phyloP scores from a whole-genome alignment of 1,284 basidiomycete species.

The Cutaneotrichosporon spelunceum region DNA sequence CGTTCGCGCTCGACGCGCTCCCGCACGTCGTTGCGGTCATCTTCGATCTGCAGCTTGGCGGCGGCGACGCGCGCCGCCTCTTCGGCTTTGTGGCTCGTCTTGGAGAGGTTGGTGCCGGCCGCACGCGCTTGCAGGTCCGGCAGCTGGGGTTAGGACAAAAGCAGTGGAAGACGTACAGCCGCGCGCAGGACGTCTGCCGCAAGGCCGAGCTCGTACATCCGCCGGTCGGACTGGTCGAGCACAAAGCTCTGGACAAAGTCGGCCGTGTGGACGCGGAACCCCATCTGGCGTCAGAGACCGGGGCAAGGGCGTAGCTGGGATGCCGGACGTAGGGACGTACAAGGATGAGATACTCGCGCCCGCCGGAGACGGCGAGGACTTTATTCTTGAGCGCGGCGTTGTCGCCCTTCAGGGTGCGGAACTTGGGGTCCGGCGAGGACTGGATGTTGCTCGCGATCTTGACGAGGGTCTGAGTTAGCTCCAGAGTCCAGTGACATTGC shows the following conservation, averaged over 20 bases:
- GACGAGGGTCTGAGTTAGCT: constrained; percentile 39
- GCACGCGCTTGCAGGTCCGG: constrained; percentile 28
- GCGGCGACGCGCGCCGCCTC: constrained; percentile 37
- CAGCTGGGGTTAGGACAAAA: constrained; percentile 22
- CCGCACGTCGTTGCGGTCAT: constrained; percentile 39
- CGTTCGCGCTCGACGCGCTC: constrained; percentile 38
- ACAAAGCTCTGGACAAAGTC: constrained; percentile 37
- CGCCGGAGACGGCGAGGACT: constrained; percentile 39
- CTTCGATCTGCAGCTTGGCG: constrained; percentile 42
- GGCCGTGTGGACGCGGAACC: constrained; percentile 40
- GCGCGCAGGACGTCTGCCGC: constrained; percentile 35
- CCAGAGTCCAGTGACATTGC: too few species aligned
- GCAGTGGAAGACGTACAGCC: constrained; percentile 31
- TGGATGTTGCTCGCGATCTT: constrained; percentile 47
- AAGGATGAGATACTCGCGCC: constrained; percentile 45
- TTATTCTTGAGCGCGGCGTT: constrained; percentile 41
- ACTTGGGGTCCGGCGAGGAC: constrained; percentile 40
- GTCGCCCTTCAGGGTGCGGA: constrained; percentile 35
- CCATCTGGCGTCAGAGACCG: constrained; percentile 40
- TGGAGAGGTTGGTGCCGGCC: constrained; percentile 12
- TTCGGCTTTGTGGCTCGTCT: constrained; percentile 25
- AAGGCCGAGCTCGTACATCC: constrained; percentile 38
- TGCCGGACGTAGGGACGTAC: constrained; percentile 27
- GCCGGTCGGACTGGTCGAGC: constrained; percentile 31
- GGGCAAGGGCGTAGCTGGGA: background rate